Percentiles rank a stretch among this genome's conserved stretches.
phyloP scores from a whole-genome alignment of 805 yeast genomes.

The Lachancea sp. region DNA sequence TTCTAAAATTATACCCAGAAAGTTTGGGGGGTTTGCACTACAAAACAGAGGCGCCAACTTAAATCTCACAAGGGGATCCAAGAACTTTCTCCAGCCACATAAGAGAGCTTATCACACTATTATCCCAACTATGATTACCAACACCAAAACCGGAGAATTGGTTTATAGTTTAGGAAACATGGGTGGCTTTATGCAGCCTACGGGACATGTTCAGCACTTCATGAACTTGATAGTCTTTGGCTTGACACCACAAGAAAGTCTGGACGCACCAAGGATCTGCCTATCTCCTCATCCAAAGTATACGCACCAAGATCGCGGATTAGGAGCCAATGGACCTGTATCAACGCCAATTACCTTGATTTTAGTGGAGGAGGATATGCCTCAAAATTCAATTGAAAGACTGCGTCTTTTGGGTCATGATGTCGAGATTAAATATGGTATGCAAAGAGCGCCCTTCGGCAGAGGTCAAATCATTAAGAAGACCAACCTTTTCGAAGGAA shows the following conservation, averaged over 20 bases:
- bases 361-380: conserved; percentile 59
- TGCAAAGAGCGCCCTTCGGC: conserved; percentile 45
- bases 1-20: conserved; percentile 52
- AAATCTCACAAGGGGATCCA: conserved; percentile 48
- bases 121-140: conserved; percentile 73
- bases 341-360: conserved; percentile 54
- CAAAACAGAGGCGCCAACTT: conserved; percentile 78
- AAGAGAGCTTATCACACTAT: conserved; percentile 80
- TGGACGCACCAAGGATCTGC: conserved; percentile 71
- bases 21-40: conserved; percentile 53
- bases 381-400: conserved; percentile 38
- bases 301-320: conserved; percentile 43
- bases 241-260: conserved; percentile 62
- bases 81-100: conserved; percentile 58
- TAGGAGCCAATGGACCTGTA: conserved; percentile 61
- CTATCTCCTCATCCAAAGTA: conserved; percentile 46
- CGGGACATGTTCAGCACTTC: conserved; percentile 74
- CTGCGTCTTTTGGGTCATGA: conserved; percentile 53
- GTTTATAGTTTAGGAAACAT: conserved; percentile 72
- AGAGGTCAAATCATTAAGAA: conserved; percentile 68
- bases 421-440: conserved; percentile 39
- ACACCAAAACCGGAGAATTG: conserved; percentile 35
- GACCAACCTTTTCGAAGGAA: conserved; percentile 29
- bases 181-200: conserved; percentile 88
- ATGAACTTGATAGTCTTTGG: conserved; percentile 59